A percentile compares a stretch with the other conserved stretches of the same genome.
These are phyloP conservation scores for Tetradesmus obliquus DNA, from an alignment of 139 green algal genomes.

Conservation along the genomic window DNA sequence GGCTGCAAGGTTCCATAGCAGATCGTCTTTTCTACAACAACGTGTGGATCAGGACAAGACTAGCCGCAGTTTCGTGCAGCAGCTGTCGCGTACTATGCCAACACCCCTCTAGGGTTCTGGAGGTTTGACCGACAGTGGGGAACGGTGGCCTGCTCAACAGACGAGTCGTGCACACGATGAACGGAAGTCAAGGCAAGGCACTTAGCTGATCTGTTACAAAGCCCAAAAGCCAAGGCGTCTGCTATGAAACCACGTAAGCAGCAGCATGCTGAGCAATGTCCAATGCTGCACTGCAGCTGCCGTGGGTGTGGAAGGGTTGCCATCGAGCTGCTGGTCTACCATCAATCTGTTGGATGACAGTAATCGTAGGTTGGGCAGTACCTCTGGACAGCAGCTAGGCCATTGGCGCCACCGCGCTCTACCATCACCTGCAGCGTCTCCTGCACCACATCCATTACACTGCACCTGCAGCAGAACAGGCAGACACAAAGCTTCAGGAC, in stretches of 20 bases:
- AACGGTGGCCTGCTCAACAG: no score
- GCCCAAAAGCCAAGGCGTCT: no score
- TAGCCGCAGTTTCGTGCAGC: no score
- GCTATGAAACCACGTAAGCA: no score
- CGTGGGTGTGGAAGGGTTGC: not conserved
- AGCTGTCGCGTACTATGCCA: not conserved
- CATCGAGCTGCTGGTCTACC: not conserved
- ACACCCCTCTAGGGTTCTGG: not conserved
- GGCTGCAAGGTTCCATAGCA: not conserved
- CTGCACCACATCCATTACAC: not conserved
- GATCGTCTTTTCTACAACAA: no score
- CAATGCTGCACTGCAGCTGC: not conserved
- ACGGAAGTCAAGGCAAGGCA: no score
- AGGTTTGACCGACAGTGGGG: not conserved
- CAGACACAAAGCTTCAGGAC: not conserved
- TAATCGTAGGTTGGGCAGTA: conserved; percentile 24
- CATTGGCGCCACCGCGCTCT: not conserved
- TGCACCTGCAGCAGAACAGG: not conserved
- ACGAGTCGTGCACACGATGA: no score
- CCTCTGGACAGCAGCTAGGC: conserved; percentile 20
- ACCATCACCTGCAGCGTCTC: conserved; percentile 28
- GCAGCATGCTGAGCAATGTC: not conserved
- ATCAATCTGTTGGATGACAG: not conserved
- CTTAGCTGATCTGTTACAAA: no score
- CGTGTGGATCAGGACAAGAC: no score